Evolutionary conservation across 495 filamentous ascomycete species (phyloP).

Genomic region (Hypoxylon cercidicola): DNA sequence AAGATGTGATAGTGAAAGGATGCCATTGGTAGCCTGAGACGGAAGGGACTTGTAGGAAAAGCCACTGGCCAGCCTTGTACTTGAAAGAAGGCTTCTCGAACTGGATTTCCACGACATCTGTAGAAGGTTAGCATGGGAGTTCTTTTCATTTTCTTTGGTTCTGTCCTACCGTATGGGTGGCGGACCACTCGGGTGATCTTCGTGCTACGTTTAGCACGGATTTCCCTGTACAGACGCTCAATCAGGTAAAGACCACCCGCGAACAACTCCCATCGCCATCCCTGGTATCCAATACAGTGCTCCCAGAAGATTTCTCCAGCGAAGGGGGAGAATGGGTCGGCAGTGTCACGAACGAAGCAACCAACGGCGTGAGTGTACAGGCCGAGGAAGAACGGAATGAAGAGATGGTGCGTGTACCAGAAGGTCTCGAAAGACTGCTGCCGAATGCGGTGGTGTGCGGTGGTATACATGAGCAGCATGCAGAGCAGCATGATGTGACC

Average conservation of each 20-base stretch:
- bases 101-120: constrained; percentile 96
- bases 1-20: constrained; percentile 99
- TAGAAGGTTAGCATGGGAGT: constrained; percentile 43
- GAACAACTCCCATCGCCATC: constrained; percentile 96
- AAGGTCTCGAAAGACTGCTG: constrained; percentile 98
- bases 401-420: constrained; percentile 99
- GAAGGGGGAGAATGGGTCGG: constrained; percentile 80
- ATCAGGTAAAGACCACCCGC: constrained; percentile 86
- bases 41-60: constrained; percentile 91
- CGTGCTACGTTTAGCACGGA: constrained; percentile 81
- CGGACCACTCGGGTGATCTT: constrained; percentile 93
- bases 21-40: constrained; percentile 95
- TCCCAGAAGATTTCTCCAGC: constrained; percentile 83
- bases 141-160: not conserved
- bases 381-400: constrained; percentile 92
- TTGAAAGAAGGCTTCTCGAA: constrained; percentile 95
- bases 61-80: constrained; percentile 98
- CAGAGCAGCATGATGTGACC: constrained; percentile 98
- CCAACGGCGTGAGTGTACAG: constrained; percentile 96
- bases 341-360: constrained; percentile 90
- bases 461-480: constrained; percentile 99
- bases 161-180: constrained; percentile 88
- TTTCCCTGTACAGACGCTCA: constrained; percentile 92
- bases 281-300: constrained; percentile 94
- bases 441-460: constrained; percentile 90